These are phyloP conservation scores for Mycosphaerella sp. DNA, from an alignment of 2,329 filamentous ascomycete genomes.

Conservation along the genomic window DNA sequence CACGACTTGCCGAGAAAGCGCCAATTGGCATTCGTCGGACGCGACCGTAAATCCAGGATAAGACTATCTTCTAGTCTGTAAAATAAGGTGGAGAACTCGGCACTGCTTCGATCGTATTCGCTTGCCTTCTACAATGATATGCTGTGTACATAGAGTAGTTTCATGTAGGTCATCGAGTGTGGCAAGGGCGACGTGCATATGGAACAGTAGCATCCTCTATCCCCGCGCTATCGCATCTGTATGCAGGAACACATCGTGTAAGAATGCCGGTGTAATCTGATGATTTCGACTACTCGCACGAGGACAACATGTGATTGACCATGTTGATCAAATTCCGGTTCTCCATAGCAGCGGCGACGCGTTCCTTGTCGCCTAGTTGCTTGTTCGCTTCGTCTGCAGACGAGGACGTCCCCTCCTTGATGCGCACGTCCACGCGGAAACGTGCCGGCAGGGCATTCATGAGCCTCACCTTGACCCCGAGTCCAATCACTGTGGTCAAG, in stretches of 20 bases:
- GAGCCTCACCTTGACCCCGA: conserved; percentile 84
- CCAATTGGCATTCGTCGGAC: neutral
- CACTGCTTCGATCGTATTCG: neutral
- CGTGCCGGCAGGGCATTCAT: conserved; percentile 87
- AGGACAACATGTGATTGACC: conserved; percentile 77
- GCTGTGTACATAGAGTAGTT: neutral
- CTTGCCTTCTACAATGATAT: neutral
- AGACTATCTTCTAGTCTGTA: neutral
- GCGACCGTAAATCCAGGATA: neutral
- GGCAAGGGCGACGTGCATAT: neutral
- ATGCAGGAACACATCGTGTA: neutral
- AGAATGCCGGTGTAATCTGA: neutral
- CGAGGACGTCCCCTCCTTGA: conserved; percentile 93
- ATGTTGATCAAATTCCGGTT: conserved; percentile 86
- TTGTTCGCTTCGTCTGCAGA: conserved; percentile 96
- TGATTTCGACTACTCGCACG: conserved; percentile 32
- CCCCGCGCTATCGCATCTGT: conserved; percentile 18
- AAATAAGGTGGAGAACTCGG: neutral
- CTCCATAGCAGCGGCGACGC: conserved; percentile 88
- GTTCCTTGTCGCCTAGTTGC: conserved; percentile 92
- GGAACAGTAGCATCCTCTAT: neutral
- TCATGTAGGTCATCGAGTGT: neutral
- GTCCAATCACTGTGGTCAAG: conserved; percentile 88
- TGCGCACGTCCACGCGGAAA: conserved; percentile 85
- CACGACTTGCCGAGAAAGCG: neutral